Evolutionary conservation across 129 eudicot species (phyloP), one percentile per base, ranked within the genome.

Genomic region (Centaurea solstitialis): DNA sequence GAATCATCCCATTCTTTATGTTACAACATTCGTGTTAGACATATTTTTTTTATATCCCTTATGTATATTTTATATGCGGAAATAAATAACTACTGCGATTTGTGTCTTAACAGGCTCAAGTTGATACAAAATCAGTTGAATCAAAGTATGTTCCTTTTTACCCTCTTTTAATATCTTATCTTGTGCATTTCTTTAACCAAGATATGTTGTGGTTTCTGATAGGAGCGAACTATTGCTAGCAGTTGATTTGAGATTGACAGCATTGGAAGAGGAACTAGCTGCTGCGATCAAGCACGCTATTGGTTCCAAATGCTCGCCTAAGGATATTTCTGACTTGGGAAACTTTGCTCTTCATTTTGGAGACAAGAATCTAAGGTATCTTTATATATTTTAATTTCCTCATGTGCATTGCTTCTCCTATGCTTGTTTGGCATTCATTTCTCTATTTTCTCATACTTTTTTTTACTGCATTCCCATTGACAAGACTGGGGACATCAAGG

Each of bases 211-310:
- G 80, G 37, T 68, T 83, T 70, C 79, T 83, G 30, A 76, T 88
- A 94, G 98, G 89, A 90, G 88, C 77, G 98, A 91, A 79, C 68
- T 91, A 84, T 75, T 94, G 75, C 88, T 85, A 65, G 93, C 92
- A 75, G 84, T 91, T 90, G 97, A 91, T 87, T 81, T 92, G 84
- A 88, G 97, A 83, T 88, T 94, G 26, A 76, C 79, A 9, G 86
- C 91, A 40, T 66, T 94, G 57, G 81, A 84, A 67, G 93, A 74
- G 30, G 97, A 96, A 86, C 74, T 96, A 67, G 79, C 82, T 71
- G 70, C 84, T 70, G 90, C 88, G 17, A 77, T 93, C 69, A 86
- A 85, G 86, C 84, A 70, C 75, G 90, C 93, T 79, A 76, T 89
- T 84, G 92, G 88, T 76, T 68, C 89, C 67, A 62, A 73, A 72